These are phyloP conservation scores for Rosellinia necatrix DNA, from an alignment of 2,329 filamentous ascomycete species.

Conservation along the genomic window DNA sequence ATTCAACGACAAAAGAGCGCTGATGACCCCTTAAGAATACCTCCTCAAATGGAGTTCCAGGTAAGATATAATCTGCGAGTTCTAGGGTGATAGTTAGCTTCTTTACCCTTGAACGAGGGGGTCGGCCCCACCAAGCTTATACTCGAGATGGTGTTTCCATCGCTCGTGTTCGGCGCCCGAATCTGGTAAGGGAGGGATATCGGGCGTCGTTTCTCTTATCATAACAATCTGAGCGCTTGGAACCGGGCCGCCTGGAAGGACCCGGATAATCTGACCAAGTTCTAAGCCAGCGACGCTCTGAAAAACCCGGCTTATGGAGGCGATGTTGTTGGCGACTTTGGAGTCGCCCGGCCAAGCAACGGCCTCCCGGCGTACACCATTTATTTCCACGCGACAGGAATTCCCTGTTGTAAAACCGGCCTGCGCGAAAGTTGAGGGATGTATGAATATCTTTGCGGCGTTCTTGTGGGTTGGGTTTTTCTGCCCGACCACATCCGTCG, in stretches of 20 bases:
- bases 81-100: slow-evolving; percentile 44
- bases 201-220: slow-evolving; percentile 61
- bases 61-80: slow-evolving; percentile 69
- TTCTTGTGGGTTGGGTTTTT: slow-evolving; percentile 42
- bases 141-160: slow-evolving; percentile 38
- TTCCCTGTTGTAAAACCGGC: slow-evolving; percentile 37
- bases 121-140: slow-evolving; percentile 34
- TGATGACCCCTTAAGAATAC: slow-evolving; percentile 59
- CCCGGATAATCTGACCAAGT: slow-evolving; percentile 65
- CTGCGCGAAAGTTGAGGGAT: slow-evolving; percentile 38
- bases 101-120: background rate
- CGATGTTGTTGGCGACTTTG: slow-evolving; percentile 67
- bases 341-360: slow-evolving; percentile 56
- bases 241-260: slow-evolving; percentile 62
- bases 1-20: slow-evolving; percentile 62
- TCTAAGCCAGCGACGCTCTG: slow-evolving; percentile 74
- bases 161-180: slow-evolving; percentile 37
- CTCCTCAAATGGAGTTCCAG: slow-evolving; percentile 73
- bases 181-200: slow-evolving; percentile 38
- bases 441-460: slow-evolving; percentile 42
- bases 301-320: slow-evolving; percentile 75
- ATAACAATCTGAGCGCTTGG: slow-evolving; percentile 62
- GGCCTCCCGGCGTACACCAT: slow-evolving; percentile 47
- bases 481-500: slow-evolving; percentile 37
- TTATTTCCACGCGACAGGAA: slow-evolving; percentile 47